Evolutionary conservation across 805 yeast genomes (phyloP), one percentile per base, ranked within the genome.

Genomic region (Starmerella bombicola): DNA sequence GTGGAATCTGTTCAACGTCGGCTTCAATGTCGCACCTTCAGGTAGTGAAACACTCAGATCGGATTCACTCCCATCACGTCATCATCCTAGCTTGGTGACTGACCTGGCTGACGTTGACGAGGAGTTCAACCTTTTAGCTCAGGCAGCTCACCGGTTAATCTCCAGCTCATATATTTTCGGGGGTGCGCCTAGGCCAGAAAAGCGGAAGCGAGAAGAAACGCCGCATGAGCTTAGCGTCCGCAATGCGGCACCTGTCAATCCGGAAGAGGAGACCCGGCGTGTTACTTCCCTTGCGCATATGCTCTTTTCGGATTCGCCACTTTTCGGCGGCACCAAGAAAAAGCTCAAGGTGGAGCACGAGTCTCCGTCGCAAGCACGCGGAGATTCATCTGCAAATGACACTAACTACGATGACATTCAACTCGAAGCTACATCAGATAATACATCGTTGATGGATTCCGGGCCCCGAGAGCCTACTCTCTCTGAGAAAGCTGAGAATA

Each of bases 1-100:
- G 5, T 49, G 51, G 49, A 48, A 46, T 15, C 38, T 51, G 22
- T 51, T 51, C 35, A 31, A 44, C 10, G 50, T 48, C 22, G 53
- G 53, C 4, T 51, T 51, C 30, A 30, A 43, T 1, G 45, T 51
- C 4, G 45, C 43, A 5, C 46, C 45, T 9, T 9, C 32, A 10
- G 13, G 13, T 13, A 10, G 12, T 24, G 28, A 24, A 13, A 13
- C 28, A 24, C 9, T 10, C 13, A 9, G 13, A 13, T 13, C 9
- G 12, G 28, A 24, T 24, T 24, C 28, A 24, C 28, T 24, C 9
- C n/a, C n/a, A n/a, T n/a, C n/a, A n/a, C 12, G 13, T 10, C 9
- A 24, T 24, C 12, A 24, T 9, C 12, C 9, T 9, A 24, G 13
- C 13, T 24, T 24, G 12, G 13, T 9, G 28, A 10, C 18, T 22